Conservation (phyloP, 2,329 filamentous ascomycete species). For the Phaeosphaeria sp. region DNA sequence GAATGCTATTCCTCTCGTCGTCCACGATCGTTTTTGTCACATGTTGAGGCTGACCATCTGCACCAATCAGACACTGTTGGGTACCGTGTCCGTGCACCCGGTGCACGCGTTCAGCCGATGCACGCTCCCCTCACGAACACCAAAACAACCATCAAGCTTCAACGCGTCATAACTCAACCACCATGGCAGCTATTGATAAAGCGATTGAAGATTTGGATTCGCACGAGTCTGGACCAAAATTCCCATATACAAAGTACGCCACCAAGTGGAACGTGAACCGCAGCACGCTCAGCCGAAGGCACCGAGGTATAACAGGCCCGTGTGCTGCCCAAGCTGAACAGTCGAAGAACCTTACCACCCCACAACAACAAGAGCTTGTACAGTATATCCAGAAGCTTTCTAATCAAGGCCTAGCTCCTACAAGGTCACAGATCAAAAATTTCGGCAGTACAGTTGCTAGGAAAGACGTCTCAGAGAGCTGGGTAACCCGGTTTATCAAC, state of each 20-base stretch:
- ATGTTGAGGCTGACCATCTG: no score
- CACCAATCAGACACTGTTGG: no score
- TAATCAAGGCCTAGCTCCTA: no score
- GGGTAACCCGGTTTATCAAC: conserved; percentile 15
- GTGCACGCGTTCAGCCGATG: no score
- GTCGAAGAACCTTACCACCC: background rate
- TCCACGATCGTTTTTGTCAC: background rate
- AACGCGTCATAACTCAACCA: no score
- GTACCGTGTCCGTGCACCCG: no score
- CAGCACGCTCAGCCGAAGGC: conserved; percentile 5
- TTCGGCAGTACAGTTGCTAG: background rate
- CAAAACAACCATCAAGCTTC: no score
- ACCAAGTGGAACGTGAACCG: conserved; percentile 7
- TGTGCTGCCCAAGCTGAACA: background rate
- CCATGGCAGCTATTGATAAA: no score
- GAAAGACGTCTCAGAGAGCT: conserved; percentile 1
- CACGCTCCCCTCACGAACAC: no score
- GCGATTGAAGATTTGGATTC: no score
- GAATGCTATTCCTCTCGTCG: background rate
- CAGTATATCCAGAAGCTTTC: no score
- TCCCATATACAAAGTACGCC: conserved; percentile 6
- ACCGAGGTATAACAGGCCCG: background rate
- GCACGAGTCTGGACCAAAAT: conserved; percentile 5
- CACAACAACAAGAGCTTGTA: conserved; percentile 13
- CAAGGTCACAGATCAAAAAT: no score